Base-by-base conservation (phyloP, 2,329 filamentous ascomycete genomes). In the Aspergillus eucalypticola region DNA sequence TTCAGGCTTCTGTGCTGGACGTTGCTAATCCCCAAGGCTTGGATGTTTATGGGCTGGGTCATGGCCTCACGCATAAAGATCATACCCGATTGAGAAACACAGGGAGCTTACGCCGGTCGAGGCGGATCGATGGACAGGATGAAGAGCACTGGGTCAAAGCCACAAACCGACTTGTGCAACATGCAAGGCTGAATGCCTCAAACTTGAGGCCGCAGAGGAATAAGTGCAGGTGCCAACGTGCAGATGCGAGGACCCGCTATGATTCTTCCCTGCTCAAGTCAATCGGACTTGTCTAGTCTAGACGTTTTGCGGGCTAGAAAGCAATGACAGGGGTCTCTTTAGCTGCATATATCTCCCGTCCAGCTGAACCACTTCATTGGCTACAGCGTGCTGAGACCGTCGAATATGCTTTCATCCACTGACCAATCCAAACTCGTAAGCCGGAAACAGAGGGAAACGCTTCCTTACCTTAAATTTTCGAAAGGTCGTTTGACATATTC, bases 271-370 rank as follows among this genome's bases (percentile, higher is more conserved):
- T 49, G 56, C 52, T 55, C 54, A 42, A 59, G 58, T 60, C 55
- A 58, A 60, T 60, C 54, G 59, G 50, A 27, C 55, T 50, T 23
- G 54, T 59, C 32, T 35, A 35, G 42, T 60, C 49, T 54, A 46
- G 38, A 54, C 60, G 59, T 58, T 58, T 59, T 54, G 51, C 42
- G 61, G 56, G 25, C 57, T 58, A 64, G 41, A 39, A 63, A 61
- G 49, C 41, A 54, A 39, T 44, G 56, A 55, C 66, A 64, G 60
- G 66, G 63, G 54, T 63, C 23, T 54, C 19, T 39, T 62, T 74
- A 73, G 71, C 62, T 71, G 71, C 73, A 74, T 71, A 67, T 67
- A 60, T 59, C 50, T 59, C 61, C 55, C 66, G 61, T 62, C 67
- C 52, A 44, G 64, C 54, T 60, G 56, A 61, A 44, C 48, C 21